Evolutionary conservation across 2,329 filamentous ascomycete genomes (phyloP), one percentile per base, ranked within the genome.

Genomic region (Beauveria sp.): DNA sequence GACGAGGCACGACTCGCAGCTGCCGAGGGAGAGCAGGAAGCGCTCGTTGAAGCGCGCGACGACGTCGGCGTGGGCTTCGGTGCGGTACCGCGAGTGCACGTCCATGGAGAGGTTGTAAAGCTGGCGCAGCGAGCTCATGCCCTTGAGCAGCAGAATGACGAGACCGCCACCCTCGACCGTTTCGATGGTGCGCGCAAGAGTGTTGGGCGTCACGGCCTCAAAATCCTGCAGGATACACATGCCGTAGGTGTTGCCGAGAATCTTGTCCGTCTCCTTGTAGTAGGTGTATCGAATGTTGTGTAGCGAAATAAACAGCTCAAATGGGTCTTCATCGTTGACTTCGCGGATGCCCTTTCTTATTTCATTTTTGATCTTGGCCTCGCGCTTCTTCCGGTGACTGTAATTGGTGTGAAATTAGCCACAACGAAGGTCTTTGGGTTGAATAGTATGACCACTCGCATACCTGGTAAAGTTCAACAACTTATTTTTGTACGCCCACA

Each of bases 181-280:
- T 77, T 99, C 96, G 67, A 99, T 91, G 1, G 93, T 97, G 65
- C 93, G 86, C 24, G 95, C 95, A 38, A 99, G 84, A 66, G 97
- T 83, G 72, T 99, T 99, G n/a, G 95, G 95, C 10, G 95, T 99
- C 67, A 99, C 85, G 46, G 93, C 95, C 76, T 99, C 95, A 70
- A 99, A 99, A 72, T 99, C 95, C 75, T 99, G 95, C 68, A 99
- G 78, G 66, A 99, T 96, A 74, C 92, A 97, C 91, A 97, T 97
- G 72, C 93, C 93, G 72, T 95, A 99, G 49, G 95, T 99, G 75
- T 98, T 96, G 73, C 95, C 95, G 62, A 98, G 77, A 71, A 99
- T 97, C 81, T 97, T 98, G 71, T 99, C 95, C 31, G 95, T 98
- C 79, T 99, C 95, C 78, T 99, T 99, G 81, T 99, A 99, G 82